Base-by-base conservation (phyloP, 2,329 filamentous ascomycete genomes). In the Aspergillus neoniger region DNA sequence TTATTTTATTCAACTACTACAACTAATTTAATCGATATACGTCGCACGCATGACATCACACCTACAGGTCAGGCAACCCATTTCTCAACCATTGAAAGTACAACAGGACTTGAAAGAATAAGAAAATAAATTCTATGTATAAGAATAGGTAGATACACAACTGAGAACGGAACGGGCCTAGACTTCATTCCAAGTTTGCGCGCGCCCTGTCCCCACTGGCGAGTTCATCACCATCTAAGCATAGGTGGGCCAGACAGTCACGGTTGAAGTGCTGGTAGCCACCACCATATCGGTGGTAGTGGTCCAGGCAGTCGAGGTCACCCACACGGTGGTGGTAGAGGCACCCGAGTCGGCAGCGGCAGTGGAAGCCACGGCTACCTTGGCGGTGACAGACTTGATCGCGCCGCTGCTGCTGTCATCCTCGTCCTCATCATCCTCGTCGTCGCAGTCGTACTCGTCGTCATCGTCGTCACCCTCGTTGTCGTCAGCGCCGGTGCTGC, bases 241-340 rank as follows among this genome's bases (percentile, higher is more conserved):
- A 48, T 54, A 55, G 25, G 52, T 60, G n/a, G 58, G 58, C 58
- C 54, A 52, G 10, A 58, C 55, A 28, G 59, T 61, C 17, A 61
- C 39, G 38, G 55, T 58, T 1, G 50, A 49, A n/a, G 59, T 61
- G 38, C 50, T 55, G 17, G 59, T 61, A 21, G 57, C 56, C 19
- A 61, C 59, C 5, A 61, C 50, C 14, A 50, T 14, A 19, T 55
- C 44, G 4, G 59, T 61, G 4, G 56, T 58, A 3, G 59, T 61
- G 28, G 53, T 47, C 53, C 39, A 44, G 23, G 39, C 53, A 7
- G 53, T 55, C 41, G 53, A 55, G 14, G 53, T 55, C 39, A 55
- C 53, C 53, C 53, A 55, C n/a, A 47, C 12, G 53, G 53, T 55
- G 14, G 53, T 55, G 23, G 53, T 55, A n/a, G 53, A 55, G 38